These are phyloP conservation scores for Juglanconis oblonga DNA, from an alignment of 2,329 filamentous ascomycete genomes.

Conservation along the genomic window DNA sequence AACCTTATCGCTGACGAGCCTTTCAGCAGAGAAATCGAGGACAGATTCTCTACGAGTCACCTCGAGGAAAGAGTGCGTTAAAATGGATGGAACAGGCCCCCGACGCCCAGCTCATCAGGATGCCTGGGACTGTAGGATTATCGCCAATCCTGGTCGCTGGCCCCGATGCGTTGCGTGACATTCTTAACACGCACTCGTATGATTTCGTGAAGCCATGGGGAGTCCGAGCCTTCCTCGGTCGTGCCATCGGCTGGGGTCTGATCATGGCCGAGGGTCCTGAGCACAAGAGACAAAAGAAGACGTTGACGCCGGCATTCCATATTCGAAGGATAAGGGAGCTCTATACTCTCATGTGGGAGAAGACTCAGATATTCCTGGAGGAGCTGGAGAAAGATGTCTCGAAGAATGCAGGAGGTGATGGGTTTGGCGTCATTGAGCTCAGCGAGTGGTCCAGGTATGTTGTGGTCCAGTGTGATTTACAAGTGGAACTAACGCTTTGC, in stretches of 20 bases:
- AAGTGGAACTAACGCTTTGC: neutral
- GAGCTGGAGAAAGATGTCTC: constrained; percentile 10
- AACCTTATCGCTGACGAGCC: neutral
- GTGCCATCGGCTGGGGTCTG: constrained; percentile 11
- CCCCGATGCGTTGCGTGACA: constrained; percentile 10
- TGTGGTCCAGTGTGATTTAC: neutral
- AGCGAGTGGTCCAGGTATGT: constrained; percentile 14
- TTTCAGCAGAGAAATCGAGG: constrained; percentile 1
- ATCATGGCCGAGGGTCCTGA: constrained; percentile 12
- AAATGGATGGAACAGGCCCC: constrained; percentile 11
- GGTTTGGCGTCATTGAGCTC: constrained; percentile 5
- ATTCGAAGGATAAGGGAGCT: constrained; percentile 9
- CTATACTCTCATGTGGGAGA: constrained; percentile 13
- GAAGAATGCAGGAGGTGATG: neutral
- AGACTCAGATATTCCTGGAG: constrained; percentile 3
- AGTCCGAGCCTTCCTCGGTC: constrained; percentile 6
- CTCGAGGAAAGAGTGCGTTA: constrained; percentile 8
- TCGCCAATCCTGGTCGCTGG: constrained; percentile 8
- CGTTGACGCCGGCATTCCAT: constrained; percentile 3
- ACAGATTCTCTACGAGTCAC: constrained; percentile 9
- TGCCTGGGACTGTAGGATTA: neutral
- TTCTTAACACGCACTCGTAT: constrained; percentile 8
- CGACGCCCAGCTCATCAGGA: constrained; percentile 10
- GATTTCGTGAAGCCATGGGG: constrained; percentile 13
- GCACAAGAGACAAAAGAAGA: constrained; percentile 13